phyloP scores from a whole-genome alignment of 345 rosid species.

The Acer negundo region DNA sequence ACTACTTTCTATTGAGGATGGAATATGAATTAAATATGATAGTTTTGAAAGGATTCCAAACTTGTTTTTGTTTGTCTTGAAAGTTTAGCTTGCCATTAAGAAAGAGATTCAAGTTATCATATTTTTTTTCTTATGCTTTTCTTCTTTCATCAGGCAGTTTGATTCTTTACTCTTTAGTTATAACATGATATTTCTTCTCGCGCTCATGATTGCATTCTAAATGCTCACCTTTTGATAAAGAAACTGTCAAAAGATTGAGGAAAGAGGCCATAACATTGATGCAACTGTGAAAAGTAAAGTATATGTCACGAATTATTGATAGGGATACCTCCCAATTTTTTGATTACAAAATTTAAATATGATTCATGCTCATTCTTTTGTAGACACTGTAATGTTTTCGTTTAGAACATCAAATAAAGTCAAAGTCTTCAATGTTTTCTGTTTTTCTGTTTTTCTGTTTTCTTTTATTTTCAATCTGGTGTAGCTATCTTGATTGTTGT shows the following conservation, averaged over 20 bases:
- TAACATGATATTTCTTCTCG: background rate
- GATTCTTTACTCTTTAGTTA: background rate
- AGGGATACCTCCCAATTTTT: background rate
- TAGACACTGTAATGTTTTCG: background rate
- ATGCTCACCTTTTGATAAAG: background rate
- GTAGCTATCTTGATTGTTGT: background rate
- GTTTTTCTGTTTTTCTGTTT: background rate
- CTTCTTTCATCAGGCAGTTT: background rate
- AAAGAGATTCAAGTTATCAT: background rate
- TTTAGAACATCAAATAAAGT: background rate
- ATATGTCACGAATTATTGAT: background rate
- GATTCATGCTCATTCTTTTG: background rate
- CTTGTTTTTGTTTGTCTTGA: constrained; percentile 1
- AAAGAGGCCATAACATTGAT: background rate
- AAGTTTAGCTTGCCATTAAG: background rate
- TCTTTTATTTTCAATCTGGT: background rate
- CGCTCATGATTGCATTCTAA: background rate
- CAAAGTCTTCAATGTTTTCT: background rate
- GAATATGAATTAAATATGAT: constrained; percentile 1
- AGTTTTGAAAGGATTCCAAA: background rate
- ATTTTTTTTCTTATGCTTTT: background rate
- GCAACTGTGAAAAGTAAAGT: background rate
- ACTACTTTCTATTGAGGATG: background rate
- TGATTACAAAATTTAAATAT: no score
- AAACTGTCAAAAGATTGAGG: background rate